A percentile compares a stretch with the other conserved stretches of the same genome.
phyloP scores from a whole-genome alignment of 345 rosid species.

The Eucalyptus leucophloia region DNA sequence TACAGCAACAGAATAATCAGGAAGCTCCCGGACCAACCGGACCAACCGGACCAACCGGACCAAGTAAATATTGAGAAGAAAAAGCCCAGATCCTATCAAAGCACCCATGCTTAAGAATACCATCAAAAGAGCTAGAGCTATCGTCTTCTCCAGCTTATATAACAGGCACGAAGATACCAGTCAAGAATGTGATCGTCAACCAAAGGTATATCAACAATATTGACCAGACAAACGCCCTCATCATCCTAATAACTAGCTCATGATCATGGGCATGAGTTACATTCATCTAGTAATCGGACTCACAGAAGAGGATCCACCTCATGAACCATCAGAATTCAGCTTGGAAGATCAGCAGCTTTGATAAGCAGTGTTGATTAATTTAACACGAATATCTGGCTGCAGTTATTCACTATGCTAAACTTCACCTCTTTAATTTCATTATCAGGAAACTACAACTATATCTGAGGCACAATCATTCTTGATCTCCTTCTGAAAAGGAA shows the following conservation, averaged over 20 bases:
- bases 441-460: not conserved
- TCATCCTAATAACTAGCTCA: not conserved
- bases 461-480: not conserved
- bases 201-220: not conserved
- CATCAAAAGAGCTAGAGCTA: not conserved
- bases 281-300: not conserved
- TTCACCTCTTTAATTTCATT: not conserved
- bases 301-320: not conserved
- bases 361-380: not conserved
- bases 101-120: not conserved
- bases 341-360: not conserved
- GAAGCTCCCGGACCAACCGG: not conserved
- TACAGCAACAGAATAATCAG: not conserved
- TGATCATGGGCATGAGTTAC: not conserved
- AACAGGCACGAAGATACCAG: not conserved
- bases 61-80: not conserved
- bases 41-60: not conserved
- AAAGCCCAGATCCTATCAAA: not conserved
- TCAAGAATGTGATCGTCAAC: not conserved
- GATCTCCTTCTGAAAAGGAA: not conserved
- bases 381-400: not conserved
- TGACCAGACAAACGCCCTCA: not conserved
- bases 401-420: not conserved
- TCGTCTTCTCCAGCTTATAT: not conserved
- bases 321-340: not conserved